A percentile compares a stretch with the other conserved stretches of the same genome.
Evolutionary conservation across 2,329 filamentous ascomycete genomes (phyloP).

Genomic region (Penicillium decumbens): DNA sequence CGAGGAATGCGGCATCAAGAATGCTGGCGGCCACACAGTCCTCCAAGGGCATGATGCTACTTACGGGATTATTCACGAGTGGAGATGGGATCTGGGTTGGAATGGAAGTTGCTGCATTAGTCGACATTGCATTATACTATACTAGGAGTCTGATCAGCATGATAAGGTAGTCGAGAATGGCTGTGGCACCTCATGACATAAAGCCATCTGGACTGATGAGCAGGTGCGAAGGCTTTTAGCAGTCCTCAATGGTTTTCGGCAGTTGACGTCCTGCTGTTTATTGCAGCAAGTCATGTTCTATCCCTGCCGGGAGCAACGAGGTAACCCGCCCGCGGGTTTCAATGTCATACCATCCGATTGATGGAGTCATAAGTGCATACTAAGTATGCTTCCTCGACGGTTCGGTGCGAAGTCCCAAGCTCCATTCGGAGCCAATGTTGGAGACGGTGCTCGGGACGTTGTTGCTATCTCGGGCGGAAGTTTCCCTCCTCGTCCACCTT

Average conservation of each 20-base stretch:
- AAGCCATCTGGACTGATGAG: too few relatives aligned
- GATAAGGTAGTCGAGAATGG: background rate
- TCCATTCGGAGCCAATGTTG: background rate
- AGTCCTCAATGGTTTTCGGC: too few relatives aligned
- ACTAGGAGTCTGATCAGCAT: constrained; percentile 1
- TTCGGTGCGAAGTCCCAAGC: too few relatives aligned
- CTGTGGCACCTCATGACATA: background rate
- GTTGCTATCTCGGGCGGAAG: background rate
- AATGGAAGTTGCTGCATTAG: constrained; percentile 1
- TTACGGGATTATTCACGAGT: background rate
- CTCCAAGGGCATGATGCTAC: background rate
- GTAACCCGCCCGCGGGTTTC: background rate
- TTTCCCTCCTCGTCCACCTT: background rate
- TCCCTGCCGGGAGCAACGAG: background rate
- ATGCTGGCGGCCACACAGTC: constrained; percentile 26
- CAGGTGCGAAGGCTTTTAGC: too few relatives aligned
- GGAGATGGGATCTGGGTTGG: background rate
- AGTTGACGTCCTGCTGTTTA: too few relatives aligned
- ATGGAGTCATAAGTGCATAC: too few relatives aligned
- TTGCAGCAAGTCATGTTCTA: background rate
- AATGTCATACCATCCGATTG: background rate
- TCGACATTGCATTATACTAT: background rate
- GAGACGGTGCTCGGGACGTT: background rate
- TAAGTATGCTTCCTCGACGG: background rate
- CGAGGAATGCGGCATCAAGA: constrained; percentile 33